Evolutionary conservation across 345 rosid species (phyloP).

Genomic region (Arabidopsis thaliana): TAIR10.1 NC_003074.8:20193001-20193500

Average conservation of each 20-base stretch:
- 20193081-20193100: neutral
- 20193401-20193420: neutral
- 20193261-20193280: neutral
- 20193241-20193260: constrained; percentile 35
- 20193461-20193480: neutral
- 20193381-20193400: constrained; percentile 16
- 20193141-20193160: neutral
- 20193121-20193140: neutral
- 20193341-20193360: constrained; percentile 10
- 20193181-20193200: neutral
- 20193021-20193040: neutral
- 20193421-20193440: neutral
- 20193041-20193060: neutral
- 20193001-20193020: neutral
- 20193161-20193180: neutral
- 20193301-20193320: constrained; percentile 35
- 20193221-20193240: neutral
- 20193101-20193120: neutral
- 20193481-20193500: neutral
- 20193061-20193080: neutral
- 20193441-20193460: neutral
- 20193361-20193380: neutral
- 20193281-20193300: no score
- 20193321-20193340: constrained; percentile 32
- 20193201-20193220: constrained; percentile 1